Conservation (phyloP, 73 alveolate genomes). For the Tetrahymena elliotti region DNA sequence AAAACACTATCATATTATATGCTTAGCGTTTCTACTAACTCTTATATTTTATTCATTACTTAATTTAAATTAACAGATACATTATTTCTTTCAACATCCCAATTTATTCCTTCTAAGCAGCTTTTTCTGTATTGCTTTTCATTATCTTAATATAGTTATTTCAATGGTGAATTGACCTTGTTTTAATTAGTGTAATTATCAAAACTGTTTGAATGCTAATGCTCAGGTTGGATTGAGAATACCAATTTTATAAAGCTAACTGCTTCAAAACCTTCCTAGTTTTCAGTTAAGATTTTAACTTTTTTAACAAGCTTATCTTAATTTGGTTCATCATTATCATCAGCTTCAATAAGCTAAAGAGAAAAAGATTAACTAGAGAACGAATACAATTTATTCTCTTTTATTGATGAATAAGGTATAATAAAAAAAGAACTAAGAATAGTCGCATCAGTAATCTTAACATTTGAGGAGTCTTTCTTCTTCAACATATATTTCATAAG, state of each 20-base stretch:
- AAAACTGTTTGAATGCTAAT: background rate
- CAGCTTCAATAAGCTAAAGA: background rate
- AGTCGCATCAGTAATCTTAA: background rate
- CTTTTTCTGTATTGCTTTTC: background rate
- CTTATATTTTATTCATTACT: background rate
- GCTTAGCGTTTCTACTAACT: background rate
- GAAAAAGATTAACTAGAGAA: background rate
- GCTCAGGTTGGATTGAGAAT: background rate
- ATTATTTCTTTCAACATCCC: background rate
- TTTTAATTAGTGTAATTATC: background rate
- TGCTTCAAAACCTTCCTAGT: background rate
- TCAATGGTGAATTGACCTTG: background rate
- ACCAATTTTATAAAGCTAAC: background rate
- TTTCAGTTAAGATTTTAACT: background rate
- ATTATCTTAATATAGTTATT: background rate
- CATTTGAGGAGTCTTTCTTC: background rate
- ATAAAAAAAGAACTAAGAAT: background rate
- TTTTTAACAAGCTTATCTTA: background rate
- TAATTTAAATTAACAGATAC: background rate
- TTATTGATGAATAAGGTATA: background rate
- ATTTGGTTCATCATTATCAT: background rate
- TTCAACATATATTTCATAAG: background rate
- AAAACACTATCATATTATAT: background rate
- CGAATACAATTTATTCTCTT: background rate
- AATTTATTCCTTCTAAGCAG: background rate